phyloP scores from a whole-genome alignment of 164 flowering plant genomes.

The Kalanchoe fedtschenkoi region DNA sequence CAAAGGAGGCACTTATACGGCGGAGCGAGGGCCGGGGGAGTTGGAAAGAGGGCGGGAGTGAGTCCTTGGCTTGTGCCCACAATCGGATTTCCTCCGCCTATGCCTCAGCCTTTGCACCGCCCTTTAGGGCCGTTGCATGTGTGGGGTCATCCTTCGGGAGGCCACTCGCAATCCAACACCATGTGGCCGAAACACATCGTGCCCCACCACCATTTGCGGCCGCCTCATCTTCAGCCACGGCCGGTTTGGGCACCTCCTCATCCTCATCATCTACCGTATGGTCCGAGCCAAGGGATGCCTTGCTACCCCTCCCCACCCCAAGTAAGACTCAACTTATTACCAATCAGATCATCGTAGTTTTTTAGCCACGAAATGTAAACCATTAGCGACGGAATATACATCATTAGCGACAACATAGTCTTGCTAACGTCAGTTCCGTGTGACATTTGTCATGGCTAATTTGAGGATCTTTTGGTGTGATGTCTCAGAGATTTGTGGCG shows the following conservation, averaged over 20 bases:
- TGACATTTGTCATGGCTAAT: too few species aligned
- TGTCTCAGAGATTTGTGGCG: slow-evolving; percentile 41
- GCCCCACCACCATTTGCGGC: slow-evolving; percentile 28
- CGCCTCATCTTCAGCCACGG: slow-evolving; percentile 21
- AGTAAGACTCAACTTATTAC: not conserved
- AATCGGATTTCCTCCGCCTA: slow-evolving; percentile 61
- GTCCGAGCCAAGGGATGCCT: slow-evolving; percentile 1
- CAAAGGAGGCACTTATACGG: slow-evolving; percentile 62
- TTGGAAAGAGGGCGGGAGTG: slow-evolving; percentile 29
- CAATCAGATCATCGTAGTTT: not conserved
- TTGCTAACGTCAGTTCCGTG: slow-evolving; percentile 4
- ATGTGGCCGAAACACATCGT: slow-evolving; percentile 67
- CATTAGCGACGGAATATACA: too few species aligned
- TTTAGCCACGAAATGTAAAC: too few species aligned
- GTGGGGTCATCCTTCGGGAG: slow-evolving; percentile 85
- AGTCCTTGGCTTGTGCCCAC: slow-evolving; percentile 64
- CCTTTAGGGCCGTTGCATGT: slow-evolving; percentile 69
- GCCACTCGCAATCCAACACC: slow-evolving; percentile 40
- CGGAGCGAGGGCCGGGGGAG: slow-evolving; percentile 19
- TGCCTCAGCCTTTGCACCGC: slow-evolving; percentile 13
- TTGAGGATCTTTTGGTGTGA: not conserved
- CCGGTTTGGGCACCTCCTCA: slow-evolving; percentile 45
- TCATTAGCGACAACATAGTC: too few species aligned
- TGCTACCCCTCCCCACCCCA: not conserved
- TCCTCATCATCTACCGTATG: slow-evolving; percentile 30